Conservation (phyloP, 2,329 filamentous ascomycete species). For the Monilinia fructicola region DNA sequence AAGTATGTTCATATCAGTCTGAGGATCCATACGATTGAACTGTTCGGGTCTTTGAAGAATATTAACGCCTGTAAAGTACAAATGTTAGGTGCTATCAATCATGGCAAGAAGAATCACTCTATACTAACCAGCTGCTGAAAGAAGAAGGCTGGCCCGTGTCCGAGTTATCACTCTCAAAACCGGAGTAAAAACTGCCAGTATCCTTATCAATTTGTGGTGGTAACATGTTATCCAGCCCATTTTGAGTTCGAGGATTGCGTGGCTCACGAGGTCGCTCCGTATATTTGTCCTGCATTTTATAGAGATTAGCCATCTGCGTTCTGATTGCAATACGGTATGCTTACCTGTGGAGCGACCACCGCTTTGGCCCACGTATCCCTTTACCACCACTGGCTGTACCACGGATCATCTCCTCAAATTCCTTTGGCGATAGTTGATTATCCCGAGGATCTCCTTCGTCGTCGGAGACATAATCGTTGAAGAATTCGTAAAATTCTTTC, state of each 20-base stretch:
- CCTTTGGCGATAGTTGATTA: slow-evolving; percentile 46
- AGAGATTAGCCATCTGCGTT: slow-evolving; percentile 29
- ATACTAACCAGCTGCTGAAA: slow-evolving; percentile 29
- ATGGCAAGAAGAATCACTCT: not conserved
- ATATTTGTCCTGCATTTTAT: slow-evolving; percentile 29
- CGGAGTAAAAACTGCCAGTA: slow-evolving; percentile 31
- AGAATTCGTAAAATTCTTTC: slow-evolving; percentile 30
- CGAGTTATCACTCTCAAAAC: slow-evolving; percentile 26
- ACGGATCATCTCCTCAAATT: slow-evolving; percentile 45
- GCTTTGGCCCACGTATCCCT: slow-evolving; percentile 17
- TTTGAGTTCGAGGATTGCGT: not conserved
- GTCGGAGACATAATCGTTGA: slow-evolving; percentile 41
- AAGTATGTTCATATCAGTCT: slow-evolving; percentile 18
- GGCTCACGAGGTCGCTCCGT: slow-evolving; percentile 9
- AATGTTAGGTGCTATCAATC: slow-evolving; percentile 2
- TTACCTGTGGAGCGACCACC: slow-evolving; percentile 18
- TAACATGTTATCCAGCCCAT: not conserved
- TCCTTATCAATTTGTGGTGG: slow-evolving; percentile 36
- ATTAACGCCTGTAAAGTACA: slow-evolving; percentile 14
- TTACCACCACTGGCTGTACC: slow-evolving; percentile 34
- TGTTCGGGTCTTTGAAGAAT: slow-evolving; percentile 15
- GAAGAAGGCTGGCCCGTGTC: slow-evolving; percentile 29
- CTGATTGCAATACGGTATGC: not conserved
- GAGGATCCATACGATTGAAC: slow-evolving; percentile 23
- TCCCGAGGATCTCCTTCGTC: slow-evolving; percentile 44